phyloP scores from a whole-genome alignment of 1,284 basidiomycete species.

The Sanghuangporus weigelae region DNA sequence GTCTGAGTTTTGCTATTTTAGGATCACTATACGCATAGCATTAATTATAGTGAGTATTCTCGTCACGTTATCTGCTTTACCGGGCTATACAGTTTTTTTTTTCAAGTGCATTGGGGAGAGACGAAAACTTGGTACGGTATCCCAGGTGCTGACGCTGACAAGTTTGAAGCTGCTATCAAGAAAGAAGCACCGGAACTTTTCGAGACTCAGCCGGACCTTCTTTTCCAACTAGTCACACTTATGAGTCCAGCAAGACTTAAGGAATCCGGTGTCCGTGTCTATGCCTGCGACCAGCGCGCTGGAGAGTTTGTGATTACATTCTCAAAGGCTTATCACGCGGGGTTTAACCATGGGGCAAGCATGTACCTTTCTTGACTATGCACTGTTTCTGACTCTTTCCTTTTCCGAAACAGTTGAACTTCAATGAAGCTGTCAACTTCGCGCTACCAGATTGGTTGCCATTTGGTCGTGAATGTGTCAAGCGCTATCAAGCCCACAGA shows the following conservation, averaged over 20 bases:
- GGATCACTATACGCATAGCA: constrained; percentile 98
- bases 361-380: constrained; percentile 21
- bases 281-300: constrained; percentile 92
- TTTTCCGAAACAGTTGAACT: constrained; percentile 68
- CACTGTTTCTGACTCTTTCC: constrained; percentile 18
- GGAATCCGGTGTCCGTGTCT: constrained; percentile 90
- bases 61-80: constrained; percentile 10
- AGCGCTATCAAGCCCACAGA: constrained; percentile 82
- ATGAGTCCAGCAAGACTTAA: constrained; percentile 91
- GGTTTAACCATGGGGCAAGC: constrained; percentile 95
- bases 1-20: constrained; percentile 26
- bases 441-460: constrained; percentile 95
- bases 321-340: constrained; percentile 97
- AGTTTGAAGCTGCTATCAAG: constrained; percentile 95
- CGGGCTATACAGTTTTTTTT: constrained; percentile 18
- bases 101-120: constrained; percentile 95
- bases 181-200: constrained; percentile 97
- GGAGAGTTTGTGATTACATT: constrained; percentile 98
- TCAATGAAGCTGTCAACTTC: constrained; percentile 99
- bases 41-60: constrained; percentile 77
- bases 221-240: constrained; percentile 96
- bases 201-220: constrained; percentile 92
- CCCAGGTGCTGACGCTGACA: constrained; percentile 89
- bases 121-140: constrained; percentile 99
- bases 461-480: constrained; percentile 82